Base-by-base conservation (phyloP, 2,329 filamentous ascomycete genomes). In the Pseudogymnoascus sp. region DNA sequence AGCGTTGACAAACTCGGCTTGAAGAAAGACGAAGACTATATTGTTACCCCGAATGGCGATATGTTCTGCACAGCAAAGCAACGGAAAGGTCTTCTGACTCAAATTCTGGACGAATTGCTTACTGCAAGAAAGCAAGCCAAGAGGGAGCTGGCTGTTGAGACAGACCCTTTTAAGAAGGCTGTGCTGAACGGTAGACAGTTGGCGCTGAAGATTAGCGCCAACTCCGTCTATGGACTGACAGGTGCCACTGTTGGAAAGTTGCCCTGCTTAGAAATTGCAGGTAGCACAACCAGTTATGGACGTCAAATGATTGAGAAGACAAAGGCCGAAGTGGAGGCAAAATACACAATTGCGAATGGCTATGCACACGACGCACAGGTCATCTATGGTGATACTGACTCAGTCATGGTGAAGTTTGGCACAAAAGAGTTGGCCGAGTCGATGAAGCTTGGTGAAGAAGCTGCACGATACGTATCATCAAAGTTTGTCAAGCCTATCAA, bases 241-340 rank as follows among this genome's bases (percentile, higher is more conserved):
- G 95, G 95, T 77, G 96, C 95, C 1, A 97, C 93, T 0, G 92
- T 92, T 34, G 95, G 95, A 72, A 99, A 99, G 74, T 81, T 99
- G 42, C 95, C 95, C 0, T 99, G 95, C 81, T 80, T 99, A 64
- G 87, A 90, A 42, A 97, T 99, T 75, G 95, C 95, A 65, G 96
- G 92, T 79, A 96, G 92, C 77, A 97, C 95, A 12, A 99, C 95
- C 1, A 92, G 90, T 79, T 99, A 96, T 72, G 95, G 95, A 69
- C 91, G 95, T 70, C 90, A 97, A 74, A 99, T 99, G 95, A 99
- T 99, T 79, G 93, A 97, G 76, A 95, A 88, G 78, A 97, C 95
- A 0, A 97, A 96, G 76, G 84, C 89, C n/a, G 95, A 97, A 74
- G 95, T 99, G 5, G 93, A 97, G 76, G 82, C 84, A 42, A 88